Base-by-base conservation (phyloP, 805 yeast species). In the Diddensiella santjacobensis region DNA sequence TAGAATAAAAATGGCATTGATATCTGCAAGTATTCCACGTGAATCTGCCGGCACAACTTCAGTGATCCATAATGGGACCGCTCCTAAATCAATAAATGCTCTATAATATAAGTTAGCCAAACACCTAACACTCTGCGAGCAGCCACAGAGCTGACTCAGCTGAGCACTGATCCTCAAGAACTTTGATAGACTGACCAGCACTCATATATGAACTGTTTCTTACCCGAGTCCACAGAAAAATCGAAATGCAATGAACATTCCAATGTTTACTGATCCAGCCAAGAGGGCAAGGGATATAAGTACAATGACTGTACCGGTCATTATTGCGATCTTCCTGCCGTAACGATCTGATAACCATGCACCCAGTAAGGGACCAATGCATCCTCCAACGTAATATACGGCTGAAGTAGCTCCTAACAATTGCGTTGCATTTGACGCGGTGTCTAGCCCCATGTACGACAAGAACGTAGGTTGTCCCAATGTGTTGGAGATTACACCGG, bases 31-130 rank as follows among this genome's bases (percentile, higher is more conserved):
- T 78, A 61, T 90, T n/a, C 41, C 88, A 69, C 90, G 72, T 44
- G 82, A 78, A 75, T 83, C 79, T 58, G 75, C 78, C 29, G 88
- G 89, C 13, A 87, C 78, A 19, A 85, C 81, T 65, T 84, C 86
- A 36, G 89, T 83, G 69, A 81, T 79, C 62, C 82, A 84, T 58
- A 85, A 68, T 42, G 91, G 88, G 24, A 83, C 84, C 48, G 81
- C 51, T 2, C 53, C 47, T 39, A 52, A 55, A 38, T 54, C 47
- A 20, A 53, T 26, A 26, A 61, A 60, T 20, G 53, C 53, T 8
- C n/a, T n/a, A n/a, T n/a, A n/a, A n/a, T n/a, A n/a, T n/a, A n/a
- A n/a, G n/a, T n/a, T n/a, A n/a, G n/a, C n/a, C n/a, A n/a, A n/a
- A n/a, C n/a, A n/a, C n/a, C n/a, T n/a, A n/a, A n/a, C n/a, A n/a